phyloP scores from a whole-genome alignment of 805 yeast genomes.

The Nakazawaea peltata region DNA sequence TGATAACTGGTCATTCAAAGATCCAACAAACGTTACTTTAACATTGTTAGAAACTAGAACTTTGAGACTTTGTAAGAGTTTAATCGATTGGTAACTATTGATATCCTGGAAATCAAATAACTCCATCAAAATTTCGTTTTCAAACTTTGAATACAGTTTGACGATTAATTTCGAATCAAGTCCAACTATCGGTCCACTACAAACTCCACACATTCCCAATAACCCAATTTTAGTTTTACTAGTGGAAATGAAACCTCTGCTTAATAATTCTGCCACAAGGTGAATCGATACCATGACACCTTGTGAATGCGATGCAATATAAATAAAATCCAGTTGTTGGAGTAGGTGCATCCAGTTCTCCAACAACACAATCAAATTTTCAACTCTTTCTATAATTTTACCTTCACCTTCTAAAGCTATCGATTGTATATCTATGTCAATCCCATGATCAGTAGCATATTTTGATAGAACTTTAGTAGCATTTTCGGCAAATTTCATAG shows the following conservation, averaged over 20 bases:
- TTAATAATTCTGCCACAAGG: slow-evolving; percentile 32
- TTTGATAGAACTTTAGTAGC: slow-evolving; percentile 65
- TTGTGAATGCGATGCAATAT: slow-evolving; percentile 86
- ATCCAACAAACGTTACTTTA: slow-evolving; percentile 74
- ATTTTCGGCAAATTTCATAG: slow-evolving; percentile 70
- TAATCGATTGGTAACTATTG: slow-evolving; percentile 60
- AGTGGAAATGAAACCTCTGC: neutral
- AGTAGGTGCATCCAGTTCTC: slow-evolving; percentile 58
- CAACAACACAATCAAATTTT: slow-evolving; percentile 59
- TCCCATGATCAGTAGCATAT: slow-evolving; percentile 42
- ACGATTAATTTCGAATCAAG: slow-evolving; percentile 75
- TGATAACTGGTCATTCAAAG: slow-evolving; percentile 83
- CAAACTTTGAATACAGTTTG: slow-evolving; percentile 78
- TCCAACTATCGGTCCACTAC: slow-evolving; percentile 87
- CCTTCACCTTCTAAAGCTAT: slow-evolving; percentile 94
- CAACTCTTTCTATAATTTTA: slow-evolving; percentile 73
- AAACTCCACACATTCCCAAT: slow-evolving; percentile 87
- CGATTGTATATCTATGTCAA: slow-evolving; percentile 53
- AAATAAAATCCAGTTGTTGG: slow-evolving; percentile 61
- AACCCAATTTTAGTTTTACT: slow-evolving; percentile 51
- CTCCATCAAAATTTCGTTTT: slow-evolving; percentile 78
- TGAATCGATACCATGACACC: slow-evolving; percentile 88
- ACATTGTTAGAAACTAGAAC: slow-evolving; percentile 65
- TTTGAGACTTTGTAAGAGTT: slow-evolving; percentile 57
- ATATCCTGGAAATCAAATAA: slow-evolving; percentile 81